phyloP scores from a whole-genome alignment of 768 basidiomycete species.

The Mycena olivaceomarginata region DNA sequence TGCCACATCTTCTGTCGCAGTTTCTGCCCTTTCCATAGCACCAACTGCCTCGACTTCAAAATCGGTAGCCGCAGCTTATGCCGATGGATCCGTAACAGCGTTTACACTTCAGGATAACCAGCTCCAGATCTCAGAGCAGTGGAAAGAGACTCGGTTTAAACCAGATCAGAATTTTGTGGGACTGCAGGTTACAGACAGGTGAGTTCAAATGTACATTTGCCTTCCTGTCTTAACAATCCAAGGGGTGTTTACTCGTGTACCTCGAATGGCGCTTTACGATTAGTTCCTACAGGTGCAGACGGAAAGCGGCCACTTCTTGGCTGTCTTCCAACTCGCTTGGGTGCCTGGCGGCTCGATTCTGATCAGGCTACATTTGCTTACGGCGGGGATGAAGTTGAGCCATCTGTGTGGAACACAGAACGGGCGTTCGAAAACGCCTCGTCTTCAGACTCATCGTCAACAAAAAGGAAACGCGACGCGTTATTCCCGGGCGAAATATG shows the following conservation, averaged over 20 bases:
- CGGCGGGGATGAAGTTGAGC: constrained; percentile 91
- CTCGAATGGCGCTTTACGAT: constrained; percentile 83
- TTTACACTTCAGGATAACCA: constrained; percentile 66
- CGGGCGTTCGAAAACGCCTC: constrained; percentile 57
- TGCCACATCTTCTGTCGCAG: constrained; percentile 56
- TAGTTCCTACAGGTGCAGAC: constrained; percentile 58
- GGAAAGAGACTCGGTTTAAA: constrained; percentile 80
- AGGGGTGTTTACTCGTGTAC: constrained; percentile 83
- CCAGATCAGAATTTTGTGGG: constrained; percentile 77
- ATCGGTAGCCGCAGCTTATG: constrained; percentile 76
- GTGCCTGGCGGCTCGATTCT: constrained; percentile 77
- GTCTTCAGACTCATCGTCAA: constrained; percentile 49
- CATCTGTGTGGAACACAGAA: constrained; percentile 88
- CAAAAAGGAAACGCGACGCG: constrained; percentile 78
- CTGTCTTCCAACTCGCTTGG: constrained; percentile 81
- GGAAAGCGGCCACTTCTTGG: constrained; percentile 50
- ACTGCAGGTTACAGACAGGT: constrained; percentile 72
- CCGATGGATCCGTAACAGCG: constrained; percentile 73
- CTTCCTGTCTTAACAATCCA: constrained; percentile 1
- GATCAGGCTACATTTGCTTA: constrained; percentile 80
- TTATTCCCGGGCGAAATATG: constrained; percentile 86
- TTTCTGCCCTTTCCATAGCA: constrained; percentile 52
- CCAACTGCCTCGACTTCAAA: constrained; percentile 50
- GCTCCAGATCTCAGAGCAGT: constrained; percentile 65
- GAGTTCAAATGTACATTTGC: not conserved